Evolutionary conservation across 176 grass and related monocot genomes (phyloP).

Genomic region (Neostapfia colusana): DNA sequence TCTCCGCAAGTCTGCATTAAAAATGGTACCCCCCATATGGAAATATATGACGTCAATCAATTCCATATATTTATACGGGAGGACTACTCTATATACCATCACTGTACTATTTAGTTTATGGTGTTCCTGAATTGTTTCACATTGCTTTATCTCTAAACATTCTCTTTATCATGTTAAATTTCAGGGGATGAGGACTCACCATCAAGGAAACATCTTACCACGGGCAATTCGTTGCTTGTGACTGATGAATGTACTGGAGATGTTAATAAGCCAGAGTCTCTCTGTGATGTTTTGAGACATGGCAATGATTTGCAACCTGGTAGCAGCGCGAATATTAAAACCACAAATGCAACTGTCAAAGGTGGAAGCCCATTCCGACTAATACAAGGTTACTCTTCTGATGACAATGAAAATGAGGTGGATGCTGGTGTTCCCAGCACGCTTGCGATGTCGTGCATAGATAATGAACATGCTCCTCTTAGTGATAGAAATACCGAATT

Average conservation of each 20-base stretch:
- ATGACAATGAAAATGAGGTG: slow-evolving; percentile 57
- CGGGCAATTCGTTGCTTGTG: slow-evolving; percentile 44
- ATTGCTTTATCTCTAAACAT: slow-evolving; percentile 36
- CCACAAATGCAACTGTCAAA: slow-evolving; percentile 41
- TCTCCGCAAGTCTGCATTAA: not conserved
- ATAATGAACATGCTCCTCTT: slow-evolving; percentile 34
- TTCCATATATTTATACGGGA: not conserved
- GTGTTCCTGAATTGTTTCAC: slow-evolving; percentile 29
- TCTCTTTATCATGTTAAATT: slow-evolving; percentile 48
- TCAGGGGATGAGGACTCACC: slow-evolving; percentile 61
- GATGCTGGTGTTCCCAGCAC: slow-evolving; percentile 35
- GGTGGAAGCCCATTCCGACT: slow-evolving; percentile 59
- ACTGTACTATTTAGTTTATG: slow-evolving; percentile 15
- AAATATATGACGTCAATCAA: not conserved
- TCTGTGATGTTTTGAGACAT: slow-evolving; percentile 35
- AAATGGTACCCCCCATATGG: not conserved
- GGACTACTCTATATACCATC: not conserved
- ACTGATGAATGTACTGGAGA: slow-evolving; percentile 49
- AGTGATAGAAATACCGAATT: slow-evolving; percentile 43
- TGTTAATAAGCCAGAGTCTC: slow-evolving; percentile 37
- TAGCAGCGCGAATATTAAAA: slow-evolving; percentile 43
- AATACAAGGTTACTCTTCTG: slow-evolving; percentile 78
- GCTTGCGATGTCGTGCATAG: slow-evolving; percentile 23
- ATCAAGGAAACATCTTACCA: slow-evolving; percentile 53
- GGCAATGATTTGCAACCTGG: slow-evolving; percentile 36